Evolutionary conservation across 768 basidiomycete species (phyloP).

Genomic region (Lentinula aciculospora): DNA sequence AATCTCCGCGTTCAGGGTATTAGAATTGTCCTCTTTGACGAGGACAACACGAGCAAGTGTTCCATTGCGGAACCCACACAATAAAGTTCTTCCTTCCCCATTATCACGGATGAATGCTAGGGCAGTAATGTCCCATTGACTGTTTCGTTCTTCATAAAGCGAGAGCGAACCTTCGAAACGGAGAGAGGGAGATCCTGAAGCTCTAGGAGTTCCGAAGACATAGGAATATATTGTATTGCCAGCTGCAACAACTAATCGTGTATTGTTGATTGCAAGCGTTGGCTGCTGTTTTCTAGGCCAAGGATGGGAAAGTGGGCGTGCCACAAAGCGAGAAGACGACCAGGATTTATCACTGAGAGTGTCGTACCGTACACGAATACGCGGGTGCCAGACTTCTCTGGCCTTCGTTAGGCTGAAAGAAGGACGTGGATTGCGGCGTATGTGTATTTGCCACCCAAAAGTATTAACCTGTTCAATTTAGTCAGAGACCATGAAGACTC

Average conservation of each 20-base stretch:
- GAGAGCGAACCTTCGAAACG: slow-evolving; percentile 39
- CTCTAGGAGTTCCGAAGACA: slow-evolving; percentile 30
- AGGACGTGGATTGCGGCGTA: slow-evolving; percentile 45
- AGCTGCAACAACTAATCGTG: slow-evolving; percentile 56
- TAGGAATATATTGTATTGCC: slow-evolving; percentile 57
- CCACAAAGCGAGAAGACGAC: slow-evolving; percentile 44
- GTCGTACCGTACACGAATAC: slow-evolving; percentile 43
- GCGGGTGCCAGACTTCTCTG: slow-evolving; percentile 37
- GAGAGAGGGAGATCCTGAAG: slow-evolving; percentile 35
- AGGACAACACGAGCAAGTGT: slow-evolving; percentile 38
- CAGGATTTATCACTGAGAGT: slow-evolving; percentile 49
- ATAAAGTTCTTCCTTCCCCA: slow-evolving; percentile 37
- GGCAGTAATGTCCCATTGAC: slow-evolving; percentile 47
- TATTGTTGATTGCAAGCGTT: slow-evolving; percentile 45
- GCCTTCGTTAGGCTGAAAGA: slow-evolving; percentile 46
- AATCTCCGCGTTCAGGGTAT: slow-evolving; percentile 17
- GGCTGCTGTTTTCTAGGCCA: slow-evolving; percentile 58
- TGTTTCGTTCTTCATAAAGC: slow-evolving; percentile 27
- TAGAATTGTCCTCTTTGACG: slow-evolving; percentile 16
- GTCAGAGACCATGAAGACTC: neutral
- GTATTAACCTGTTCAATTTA: slow-evolving; percentile 42
- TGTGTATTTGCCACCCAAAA: slow-evolving; percentile 54
- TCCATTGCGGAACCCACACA: slow-evolving; percentile 59
- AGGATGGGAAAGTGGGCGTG: slow-evolving; percentile 55
- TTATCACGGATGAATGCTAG: slow-evolving; percentile 43